A percentile compares a stretch with the other conserved stretches of the same genome.
phyloP scores from a whole-genome alignment of 2,329 filamentous ascomycete genomes.

The Periconia macrospinosa region DNA sequence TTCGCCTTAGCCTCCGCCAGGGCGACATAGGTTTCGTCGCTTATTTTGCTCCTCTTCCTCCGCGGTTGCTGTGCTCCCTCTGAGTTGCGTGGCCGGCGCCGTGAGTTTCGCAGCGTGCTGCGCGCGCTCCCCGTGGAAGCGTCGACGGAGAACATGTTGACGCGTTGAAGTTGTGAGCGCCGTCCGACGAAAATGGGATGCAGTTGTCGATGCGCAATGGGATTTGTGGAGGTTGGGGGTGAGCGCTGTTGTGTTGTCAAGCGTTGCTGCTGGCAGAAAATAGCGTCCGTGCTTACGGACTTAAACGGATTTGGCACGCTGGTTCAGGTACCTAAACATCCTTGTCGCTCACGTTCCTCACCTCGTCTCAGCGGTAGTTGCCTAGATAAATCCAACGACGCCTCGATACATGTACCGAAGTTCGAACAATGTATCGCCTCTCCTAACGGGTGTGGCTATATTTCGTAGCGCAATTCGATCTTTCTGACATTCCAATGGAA shows the following conservation, averaged over 20 bases:
- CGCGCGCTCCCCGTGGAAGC: conserved; percentile 39
- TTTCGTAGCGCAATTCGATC: too few relatives aligned
- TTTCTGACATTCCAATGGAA: too few relatives aligned
- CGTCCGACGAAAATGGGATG: neutral
- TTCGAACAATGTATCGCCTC: too few relatives aligned
- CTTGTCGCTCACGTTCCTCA: neutral
- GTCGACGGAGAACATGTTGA: conserved; percentile 45
- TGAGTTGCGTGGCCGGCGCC: conserved; percentile 49
- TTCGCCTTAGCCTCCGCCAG: conserved; percentile 22
- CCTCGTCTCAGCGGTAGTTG: too few relatives aligned
- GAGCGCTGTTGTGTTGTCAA: neutral
- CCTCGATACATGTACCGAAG: too few relatives aligned
- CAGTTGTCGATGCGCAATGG: neutral
- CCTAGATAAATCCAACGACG: too few relatives aligned
- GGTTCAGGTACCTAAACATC: neutral
- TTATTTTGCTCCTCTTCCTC: conserved; percentile 52
- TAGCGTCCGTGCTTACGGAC: neutral
- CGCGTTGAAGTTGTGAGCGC: neutral
- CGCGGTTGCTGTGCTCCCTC: conserved; percentile 47
- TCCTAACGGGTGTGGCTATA: too few relatives aligned
- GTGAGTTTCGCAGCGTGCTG: conserved; percentile 48
- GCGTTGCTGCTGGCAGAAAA: neutral
- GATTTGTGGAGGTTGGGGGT: neutral
- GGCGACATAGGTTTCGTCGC: conserved; percentile 43
- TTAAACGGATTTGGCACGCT: neutral